Evolutionary conservation across 768 basidiomycete genomes (phyloP), one percentile per base, ranked within the genome.

Genomic region (Lactifluus piperatus): DNA sequence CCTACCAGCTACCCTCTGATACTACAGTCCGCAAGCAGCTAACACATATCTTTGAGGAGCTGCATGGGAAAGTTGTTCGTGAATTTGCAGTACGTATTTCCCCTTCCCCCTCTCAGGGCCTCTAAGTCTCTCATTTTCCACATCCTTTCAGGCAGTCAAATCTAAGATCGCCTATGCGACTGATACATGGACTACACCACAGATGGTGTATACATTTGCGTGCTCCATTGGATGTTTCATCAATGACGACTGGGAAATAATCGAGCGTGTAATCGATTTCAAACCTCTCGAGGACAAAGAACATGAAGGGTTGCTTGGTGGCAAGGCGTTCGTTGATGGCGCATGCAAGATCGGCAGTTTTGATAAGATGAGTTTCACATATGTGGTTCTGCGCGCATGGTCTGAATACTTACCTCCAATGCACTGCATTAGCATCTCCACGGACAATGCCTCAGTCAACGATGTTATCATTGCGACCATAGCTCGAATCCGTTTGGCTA

Each of bases 231-330:
- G 51, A 2, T 37, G 41, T 30, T 68, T 60, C 36, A 62, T 68
- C 46, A 51, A 64, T 37, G 51, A 68, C 13, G 64, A 64, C 50
- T 68, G 67, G 67, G 39, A 56, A 47, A 41, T 68, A 0, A 29
- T 60, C 29, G 62, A 64, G 51, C 60, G 58, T 5, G 20, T 66
- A 0, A 50, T 68, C 16, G 63, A 64, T 29, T 66, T 68, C 51
- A 50, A 45, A 22, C 56, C 49, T 7, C 47, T 68, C 10, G 56
- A 51, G 11, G 61, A 62, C 22, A 36, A 68, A n/a, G 63, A 66
- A 37, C 67, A 68, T 39, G 27, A 59, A 32, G 76, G 75, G 1
- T 50, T 68, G 9, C 62, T 70, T 64, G 71, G 65, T 5, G 74
- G 64, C 4, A 62, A 67, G 44, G 72, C 67, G 10, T 71, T 75